phyloP scores from a whole-genome alignment of 352 stramenopile species.

The Pythium scleroteichum region DNA sequence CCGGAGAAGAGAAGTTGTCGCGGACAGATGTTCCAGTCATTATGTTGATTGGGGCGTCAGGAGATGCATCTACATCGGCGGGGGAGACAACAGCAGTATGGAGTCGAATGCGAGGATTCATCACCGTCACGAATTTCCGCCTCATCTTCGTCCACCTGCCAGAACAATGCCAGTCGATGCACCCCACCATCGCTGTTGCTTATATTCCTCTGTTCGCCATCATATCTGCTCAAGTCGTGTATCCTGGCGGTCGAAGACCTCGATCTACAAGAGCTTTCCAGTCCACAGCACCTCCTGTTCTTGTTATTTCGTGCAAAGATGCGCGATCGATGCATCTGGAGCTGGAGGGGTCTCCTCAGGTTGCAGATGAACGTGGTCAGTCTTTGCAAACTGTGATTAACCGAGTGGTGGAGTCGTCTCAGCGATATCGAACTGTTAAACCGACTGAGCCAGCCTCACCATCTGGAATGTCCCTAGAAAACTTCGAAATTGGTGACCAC shows the following conservation, averaged over 20 bases:
- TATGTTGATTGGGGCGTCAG: slow-evolving; percentile 58
- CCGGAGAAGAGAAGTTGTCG: slow-evolving; percentile 46
- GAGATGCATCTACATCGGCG: slow-evolving; percentile 36
- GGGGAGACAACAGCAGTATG: slow-evolving; percentile 60
- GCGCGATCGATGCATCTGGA: slow-evolving; percentile 71
- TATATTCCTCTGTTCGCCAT: slow-evolving; percentile 83
- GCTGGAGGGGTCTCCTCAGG: slow-evolving; percentile 43
- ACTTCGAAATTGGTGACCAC: slow-evolving; percentile 11
- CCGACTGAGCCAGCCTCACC: not conserved
- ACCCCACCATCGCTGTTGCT: slow-evolving; percentile 40
- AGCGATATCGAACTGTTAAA: slow-evolving; percentile 50
- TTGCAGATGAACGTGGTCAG: slow-evolving; percentile 58
- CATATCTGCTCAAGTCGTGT: slow-evolving; percentile 57
- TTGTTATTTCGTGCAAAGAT: slow-evolving; percentile 81
- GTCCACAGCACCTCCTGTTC: slow-evolving; percentile 49
- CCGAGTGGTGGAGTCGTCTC: slow-evolving; percentile 54
- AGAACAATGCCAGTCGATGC: slow-evolving; percentile 46
- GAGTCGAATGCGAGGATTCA: slow-evolving; percentile 60
- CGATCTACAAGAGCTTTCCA: slow-evolving; percentile 56
- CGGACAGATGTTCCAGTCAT: slow-evolving; percentile 52
- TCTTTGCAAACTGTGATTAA: slow-evolving; percentile 49
- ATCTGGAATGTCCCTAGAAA: slow-evolving; percentile 12
- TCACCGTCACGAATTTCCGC: slow-evolving; percentile 78
- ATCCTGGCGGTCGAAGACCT: slow-evolving; percentile 53
- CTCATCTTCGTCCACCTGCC: slow-evolving; percentile 67